Conservation (phyloP, 2,329 filamentous ascomycete genomes). For the Colletotrichum lentis region DNA sequence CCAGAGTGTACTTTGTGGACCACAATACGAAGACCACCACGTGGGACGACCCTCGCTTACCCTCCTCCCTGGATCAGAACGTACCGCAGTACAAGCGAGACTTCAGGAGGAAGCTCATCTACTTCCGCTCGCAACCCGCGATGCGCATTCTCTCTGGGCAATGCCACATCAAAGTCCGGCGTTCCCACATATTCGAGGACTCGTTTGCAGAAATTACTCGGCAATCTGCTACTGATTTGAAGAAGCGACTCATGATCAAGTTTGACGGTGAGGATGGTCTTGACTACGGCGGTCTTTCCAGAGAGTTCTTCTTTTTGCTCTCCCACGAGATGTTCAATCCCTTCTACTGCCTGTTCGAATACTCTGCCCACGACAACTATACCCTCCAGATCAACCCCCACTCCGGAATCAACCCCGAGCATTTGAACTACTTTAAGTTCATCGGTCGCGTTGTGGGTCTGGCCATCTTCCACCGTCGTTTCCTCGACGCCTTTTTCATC, state of each 20-base stretch:
- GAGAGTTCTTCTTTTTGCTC: constrained; percentile 99
- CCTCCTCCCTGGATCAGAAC: constrained; percentile 95
- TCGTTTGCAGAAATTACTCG: constrained; percentile 98
- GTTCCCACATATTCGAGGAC: constrained; percentile 98
- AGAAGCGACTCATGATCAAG: constrained; percentile 99
- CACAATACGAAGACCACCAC: constrained; percentile 99
- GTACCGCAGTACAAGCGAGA: constrained; percentile 99
- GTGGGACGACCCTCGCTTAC: constrained; percentile 95
- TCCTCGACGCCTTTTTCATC: constrained; percentile 99
- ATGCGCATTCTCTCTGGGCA: constrained; percentile 95
- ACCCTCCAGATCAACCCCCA: constrained; percentile 99
- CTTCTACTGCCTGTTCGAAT: constrained; percentile 99
- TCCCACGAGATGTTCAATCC: constrained; percentile 99
- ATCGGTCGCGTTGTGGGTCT: constrained; percentile 96
- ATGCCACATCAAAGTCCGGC: constrained; percentile 96
- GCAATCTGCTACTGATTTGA: constrained; percentile 92
- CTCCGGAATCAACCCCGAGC: constrained; percentile 98
- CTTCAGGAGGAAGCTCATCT: constrained; percentile 96
- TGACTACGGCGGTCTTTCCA: constrained; percentile 95
- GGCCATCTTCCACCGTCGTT: constrained; percentile 96
- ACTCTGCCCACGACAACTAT: constrained; percentile 99
- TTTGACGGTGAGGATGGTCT: constrained; percentile 98
- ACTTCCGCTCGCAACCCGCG: constrained; percentile 97
- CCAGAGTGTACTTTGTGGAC: constrained; percentile 97
- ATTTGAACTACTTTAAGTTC: constrained; percentile 99